Base-by-base conservation (phyloP, 2,329 filamentous ascomycete species). In the Colletotrichum spaethianum region DNA sequence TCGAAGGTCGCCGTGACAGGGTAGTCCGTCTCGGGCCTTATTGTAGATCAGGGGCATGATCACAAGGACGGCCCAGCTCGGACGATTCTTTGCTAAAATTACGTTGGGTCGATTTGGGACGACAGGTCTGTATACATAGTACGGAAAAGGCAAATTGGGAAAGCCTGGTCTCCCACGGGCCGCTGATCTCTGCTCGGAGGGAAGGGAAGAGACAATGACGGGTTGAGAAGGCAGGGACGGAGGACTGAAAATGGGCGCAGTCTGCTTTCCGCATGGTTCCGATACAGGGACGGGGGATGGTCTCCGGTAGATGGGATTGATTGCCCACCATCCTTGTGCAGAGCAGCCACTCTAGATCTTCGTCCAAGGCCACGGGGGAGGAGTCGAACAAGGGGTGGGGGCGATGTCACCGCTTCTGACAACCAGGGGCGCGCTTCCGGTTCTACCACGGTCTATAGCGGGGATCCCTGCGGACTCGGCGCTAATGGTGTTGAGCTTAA, bases 41-140 rank as follows among this genome's bases (percentile, higher is more conserved):
- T 52, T 73, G 23, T 77, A 52, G 33, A 78, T 73, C 23, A 75
- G 69, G n/a, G 74, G 69, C 23, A 72, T 73, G 52, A 53, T 65
- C 55, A 70, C 67, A 50, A 50, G 67, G 44, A 65, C 63, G 68
- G 50, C 50, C 69, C 59, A 33, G 69, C 28, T 72, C 36, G 38
- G 48, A 59, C 28, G 57, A 23, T 2, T 38, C 44, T 59, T 62
- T 16, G 44, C 44, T 55, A 23, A 63, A 60, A 63, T 69, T 60
- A 40, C 52, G n/a, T 26, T 26, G 59, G 38, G 42, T 59, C 57
- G 53, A 48, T 33, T 63, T 62, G 65, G 65, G 65, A 72, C 69
- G 69, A 63, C 69, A 59, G 64, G 20, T 50, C 52, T 64, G 44
- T 50, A 63, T 68, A n/a, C n/a, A n/a, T n/a, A n/a, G n/a, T n/a